Base-by-base conservation (phyloP, 345 rosid genomes). In the Hypericum androsaemum region DNA sequence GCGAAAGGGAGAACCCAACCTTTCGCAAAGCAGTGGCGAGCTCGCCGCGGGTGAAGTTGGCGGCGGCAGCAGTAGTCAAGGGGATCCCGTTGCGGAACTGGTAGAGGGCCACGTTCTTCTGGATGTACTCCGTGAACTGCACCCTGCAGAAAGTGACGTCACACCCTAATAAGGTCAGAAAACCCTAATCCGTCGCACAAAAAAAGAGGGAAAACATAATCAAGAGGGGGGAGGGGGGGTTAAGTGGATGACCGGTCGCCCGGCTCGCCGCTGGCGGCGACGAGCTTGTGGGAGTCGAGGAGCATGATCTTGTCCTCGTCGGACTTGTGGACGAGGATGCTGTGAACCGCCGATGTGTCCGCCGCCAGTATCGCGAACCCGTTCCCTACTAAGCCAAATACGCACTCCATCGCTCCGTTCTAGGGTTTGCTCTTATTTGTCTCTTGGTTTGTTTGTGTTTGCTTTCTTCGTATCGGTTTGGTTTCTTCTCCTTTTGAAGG, bases 191-290 rank as follows among this genome's bases (percentile, higher is more conserved):
- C 32, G 32, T 22, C 32, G 4, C 32, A 4, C n/a, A n/a, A n/a
- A 22, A 22, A 22, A 22, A 8, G 49, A 41, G 37, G 5, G 38
- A 1, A 3, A 47, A 54, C 8, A 17, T 37, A 47, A 57, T 1
- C 32, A 22, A 22, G 32, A 22, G 2, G 4, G 32, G 2, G 32
- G 32, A n/a, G n/a, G n/a, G n/a, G n/a, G n/a, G n/a, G n/a, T n/a
- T n/a, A n/a, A n/a, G n/a, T n/a, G 32, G 32, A 22, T 22, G 5
- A 88, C 96, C 96, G 70, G 68, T 90, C 98, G 45, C 98, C 96
- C 38, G 98, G 71, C 78, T 88, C 96, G 16, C 98, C 98, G 56
- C 96, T 88, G 22, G 96, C 96, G 54, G 96, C 98, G 67, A 83
- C 52, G 62, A 92, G 95, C 76, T 88, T 92, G 76, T 88, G 95